Percentiles rank a stretch among this genome's conserved stretches.
Conservation (phyloP, 768 basidiomycete genomes). For the Neoboletus brunneissimus region DNA sequence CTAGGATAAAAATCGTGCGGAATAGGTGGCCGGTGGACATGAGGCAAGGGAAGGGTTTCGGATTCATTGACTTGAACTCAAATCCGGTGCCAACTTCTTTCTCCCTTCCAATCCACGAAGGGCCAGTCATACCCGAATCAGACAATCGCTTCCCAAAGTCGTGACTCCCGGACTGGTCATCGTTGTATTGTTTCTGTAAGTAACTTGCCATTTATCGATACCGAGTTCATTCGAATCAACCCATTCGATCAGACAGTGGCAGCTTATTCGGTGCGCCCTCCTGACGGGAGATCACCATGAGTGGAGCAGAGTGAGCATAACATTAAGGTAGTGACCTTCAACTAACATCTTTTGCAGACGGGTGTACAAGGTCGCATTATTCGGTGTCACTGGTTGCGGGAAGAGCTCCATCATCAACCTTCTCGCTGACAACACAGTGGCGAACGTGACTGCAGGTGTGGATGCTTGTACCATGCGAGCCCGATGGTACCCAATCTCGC, state of each 20-base stretch:
- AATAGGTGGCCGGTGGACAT: slow-evolving; percentile 8
- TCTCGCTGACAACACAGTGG: slow-evolving; percentile 25
- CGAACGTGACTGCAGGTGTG: slow-evolving; percentile 29
- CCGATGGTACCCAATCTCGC: slow-evolving; percentile 19
- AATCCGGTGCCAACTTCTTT: background rate
- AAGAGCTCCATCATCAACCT: slow-evolving; percentile 33
- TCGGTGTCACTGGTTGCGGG: slow-evolving; percentile 31
- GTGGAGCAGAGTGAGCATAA: slow-evolving; percentile 15
- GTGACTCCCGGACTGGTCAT: background rate
- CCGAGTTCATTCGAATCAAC: background rate
- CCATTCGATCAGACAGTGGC: background rate
- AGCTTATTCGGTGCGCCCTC: background rate
- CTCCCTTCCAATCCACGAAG: background rate
- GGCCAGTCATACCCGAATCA: background rate
- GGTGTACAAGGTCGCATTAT: slow-evolving; percentile 23
- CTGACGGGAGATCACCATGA: slow-evolving; percentile 4
- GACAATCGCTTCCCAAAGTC: background rate
- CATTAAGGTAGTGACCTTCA: background rate
- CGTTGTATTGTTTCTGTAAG: slow-evolving; percentile 7
- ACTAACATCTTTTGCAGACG: slow-evolving; percentile 14
- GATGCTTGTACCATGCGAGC: slow-evolving; percentile 35
- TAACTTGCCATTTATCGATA: background rate
- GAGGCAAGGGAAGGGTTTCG: slow-evolving; percentile 15
- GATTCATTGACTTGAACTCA: slow-evolving; percentile 1
- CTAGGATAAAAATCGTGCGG: slow-evolving; percentile 16